Percentiles rank a stretch among this genome's conserved stretches.
These are phyloP conservation scores for Elsinoe fawcettii DNA, from an alignment of 2,329 filamentous ascomycete genomes.

Conservation along the genomic window DNA sequence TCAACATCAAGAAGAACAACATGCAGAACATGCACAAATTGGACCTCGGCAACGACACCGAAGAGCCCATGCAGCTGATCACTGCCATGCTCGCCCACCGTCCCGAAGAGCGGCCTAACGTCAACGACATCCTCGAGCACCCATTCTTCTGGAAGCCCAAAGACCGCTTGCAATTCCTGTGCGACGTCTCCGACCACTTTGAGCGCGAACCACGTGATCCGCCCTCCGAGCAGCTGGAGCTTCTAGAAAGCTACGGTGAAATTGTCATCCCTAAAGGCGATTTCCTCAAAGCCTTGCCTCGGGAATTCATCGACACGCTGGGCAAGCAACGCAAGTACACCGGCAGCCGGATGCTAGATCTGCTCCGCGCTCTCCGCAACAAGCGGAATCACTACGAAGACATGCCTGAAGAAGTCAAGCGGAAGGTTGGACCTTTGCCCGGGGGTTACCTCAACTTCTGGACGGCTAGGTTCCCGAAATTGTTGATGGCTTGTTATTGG, in stretches of 20 bases:
- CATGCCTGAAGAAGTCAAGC: constrained; percentile 73
- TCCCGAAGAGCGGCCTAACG: constrained; percentile 60
- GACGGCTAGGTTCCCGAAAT: constrained; percentile 67
- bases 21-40: constrained; percentile 54
- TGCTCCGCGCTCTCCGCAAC: constrained; percentile 82
- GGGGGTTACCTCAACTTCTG: constrained; percentile 74
- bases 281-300: constrained; percentile 68
- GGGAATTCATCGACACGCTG: constrained; percentile 77
- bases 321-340: constrained; percentile 95
- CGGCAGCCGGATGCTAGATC: constrained; percentile 71
- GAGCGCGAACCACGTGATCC: constrained; percentile 85
- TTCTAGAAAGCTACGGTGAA: constrained; percentile 39
- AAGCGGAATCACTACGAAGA: constrained; percentile 98
- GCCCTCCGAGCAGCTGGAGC: constrained; percentile 58
- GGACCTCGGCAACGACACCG: constrained; percentile 62
- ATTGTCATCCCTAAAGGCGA: constrained; percentile 45
- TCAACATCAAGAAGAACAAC: constrained; percentile 90
- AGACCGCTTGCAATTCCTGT: constrained; percentile 85
- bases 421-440: constrained; percentile 63
- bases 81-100: constrained; percentile 66
- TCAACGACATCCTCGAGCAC: constrained; percentile 75
- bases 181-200: constrained; percentile 92
- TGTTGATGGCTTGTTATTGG: constrained; percentile 72
- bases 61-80: constrained; percentile 82
- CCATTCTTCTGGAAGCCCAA: constrained; percentile 95